Evolutionary conservation across 345 rosid species (phyloP), one percentile per base, ranked within the genome.

Genomic region (Arabidopsis arenosa): DNA sequence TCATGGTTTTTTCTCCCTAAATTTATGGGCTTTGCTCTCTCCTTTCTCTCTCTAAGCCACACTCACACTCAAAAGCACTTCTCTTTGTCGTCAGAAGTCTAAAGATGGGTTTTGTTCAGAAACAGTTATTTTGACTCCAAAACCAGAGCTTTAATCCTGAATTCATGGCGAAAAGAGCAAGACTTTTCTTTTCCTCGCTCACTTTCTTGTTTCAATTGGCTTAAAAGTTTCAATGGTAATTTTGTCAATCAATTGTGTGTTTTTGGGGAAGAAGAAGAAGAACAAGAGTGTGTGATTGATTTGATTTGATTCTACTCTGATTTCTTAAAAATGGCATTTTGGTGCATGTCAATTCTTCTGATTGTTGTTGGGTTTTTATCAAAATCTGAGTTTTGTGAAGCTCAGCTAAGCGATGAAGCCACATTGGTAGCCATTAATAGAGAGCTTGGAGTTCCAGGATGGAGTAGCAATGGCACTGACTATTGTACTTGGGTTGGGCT

Each of bases 401-500:
- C 87, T 82, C 84, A 82, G 85, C 40, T 75, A 39, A 74, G 72
- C 51, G 92, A 90, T 49, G 80, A 83, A 86, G 85, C 88, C 41
- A 75, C 89, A 66, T 70, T 95, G 80, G 21, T 88, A 41, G 89
- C 90, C 63, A 87, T 95, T 66, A 82, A 79, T 60, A 82, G 69
- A 57, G 97, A 92, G 88, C 87, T 95, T 53, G 72, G 72, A 37
- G 86, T 95, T 70, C 89, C 91, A 44, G 97, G 91, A 39, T 95
- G 99, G 99, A 90, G 86, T 66, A 66, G 53, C 78, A 90, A 95
- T 80, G 65, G 15, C 72, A 84, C 93, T 17, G 77, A 83, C 54
- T 92, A 81, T 83, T 95, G 99, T 85, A 79, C 68, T 35, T 94
- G 99, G 99, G 80, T 39, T 52, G 92, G 97, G 74, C 76, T 95